Evolutionary conservation across 495 filamentous ascomycete species (phyloP), one percentile per base, ranked within the genome.

Genomic region (Xylaria acuta): DNA sequence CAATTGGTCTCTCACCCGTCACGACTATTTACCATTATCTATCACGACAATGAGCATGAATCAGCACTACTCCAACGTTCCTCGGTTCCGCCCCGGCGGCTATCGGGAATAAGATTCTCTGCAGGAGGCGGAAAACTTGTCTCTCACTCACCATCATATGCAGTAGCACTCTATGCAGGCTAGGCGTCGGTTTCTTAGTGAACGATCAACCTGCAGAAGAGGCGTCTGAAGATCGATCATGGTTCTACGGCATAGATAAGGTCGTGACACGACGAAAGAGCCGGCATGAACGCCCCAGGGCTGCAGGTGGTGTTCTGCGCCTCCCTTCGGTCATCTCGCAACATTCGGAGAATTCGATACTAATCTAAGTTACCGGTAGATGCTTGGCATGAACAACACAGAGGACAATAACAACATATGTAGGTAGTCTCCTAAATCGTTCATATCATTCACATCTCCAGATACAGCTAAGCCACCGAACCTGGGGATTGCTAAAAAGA

Each of bases 1-100:
- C 22, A 30, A 56, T 67, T 67, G 65, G 30, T 30, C 36, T 38
- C 64, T 53, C 45, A 22, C 11, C 12, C 32, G 14, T 30, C 40
- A 45, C 22, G 60, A 30, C 25, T 45, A 45, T 45, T 40, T 45
- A 45, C 40, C n/a, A 45, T 64, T 45, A 32, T 49, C 63, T 65
- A 34, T 47, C 63, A 65, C 41, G 41, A 34, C 41, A 45, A 32
- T 34, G 41, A 47, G 41, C 40, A 16, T 65, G 27, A 32, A 34
- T 27, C 41, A 65, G 18, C 27, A 49, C 41, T 34, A 47, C 8
- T 49, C 27, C 30, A 38, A 40, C 3, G 30, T 40, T 51, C 30
- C 25, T 45, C 43, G 18, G 30, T 53, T 45, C 43, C 16, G 20
- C 45, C 16, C 27, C n/a, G 32, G 45, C 43, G 20, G 45, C 8